Evolutionary conservation across 345 rosid species (phyloP), one percentile per base, ranked within the genome.

Genomic region (Eucalyptus pauciflora): DNA sequence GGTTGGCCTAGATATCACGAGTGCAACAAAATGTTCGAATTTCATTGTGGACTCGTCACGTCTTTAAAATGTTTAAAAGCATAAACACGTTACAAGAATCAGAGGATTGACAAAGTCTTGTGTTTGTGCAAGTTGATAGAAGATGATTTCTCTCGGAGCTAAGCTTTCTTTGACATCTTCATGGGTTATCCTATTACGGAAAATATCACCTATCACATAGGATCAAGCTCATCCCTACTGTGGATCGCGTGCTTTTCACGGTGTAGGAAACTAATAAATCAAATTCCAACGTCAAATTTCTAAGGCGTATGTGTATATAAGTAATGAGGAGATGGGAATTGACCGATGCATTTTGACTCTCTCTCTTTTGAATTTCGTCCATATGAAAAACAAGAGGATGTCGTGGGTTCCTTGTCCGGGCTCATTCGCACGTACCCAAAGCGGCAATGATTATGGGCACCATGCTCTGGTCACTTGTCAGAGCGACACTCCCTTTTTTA

Each of bases 1-100:
- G 2, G 58, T 52, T 5, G 5, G 25, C 58, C 25, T 52, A 5
- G 13, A 24, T 22, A 56, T 56, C 62, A 56, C 29, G 2, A 4
- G 3, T 24, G 5, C 2, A 29, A 0, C 8, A 37, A 71, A 33
- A 69, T 33, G 80, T 31, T 1, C 2, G 12, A 33, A 27, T 7
- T 41, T 37, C 14, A 12, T 5, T 20, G 46, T 37, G 27, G 25
- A 10, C 13, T 18, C 0, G 2, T 37, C 46, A 10, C 7, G 5
- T 37, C 27, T 37, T 37, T 33, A 3, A 18, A 37, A 10, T 37
- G 14, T 8, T 43, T 20, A 20, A 10, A 18, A 71, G 81, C 3
- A 0, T 20, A 37, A 18, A 71, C 46, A 37, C 6, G 13, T 33
- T 33, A 33, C 33, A 33, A 33, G 33, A 33, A 33, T 33, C 33